phyloP scores from a whole-genome alignment of 305 asterid genomes.

The Coffea humblotiana region DNA sequence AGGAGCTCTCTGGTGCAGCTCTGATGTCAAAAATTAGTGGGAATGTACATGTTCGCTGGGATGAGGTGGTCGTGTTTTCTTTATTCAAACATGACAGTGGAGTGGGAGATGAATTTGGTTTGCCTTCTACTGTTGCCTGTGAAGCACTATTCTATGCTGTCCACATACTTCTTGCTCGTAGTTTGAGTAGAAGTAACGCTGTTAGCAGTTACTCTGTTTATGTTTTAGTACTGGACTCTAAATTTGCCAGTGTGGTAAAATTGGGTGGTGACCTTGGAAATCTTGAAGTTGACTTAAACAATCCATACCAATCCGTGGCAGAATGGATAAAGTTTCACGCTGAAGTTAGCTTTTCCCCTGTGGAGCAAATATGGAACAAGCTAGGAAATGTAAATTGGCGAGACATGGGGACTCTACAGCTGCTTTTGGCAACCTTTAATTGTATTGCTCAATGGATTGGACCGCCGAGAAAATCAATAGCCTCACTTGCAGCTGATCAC shows the following conservation, averaged over 20 bases:
- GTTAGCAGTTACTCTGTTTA: conserved; percentile 52
- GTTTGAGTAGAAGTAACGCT: conserved; percentile 41
- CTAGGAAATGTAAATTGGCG: conserved; percentile 91
- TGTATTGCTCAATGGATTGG: conserved; percentile 68
- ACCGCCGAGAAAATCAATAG: conserved; percentile 71
- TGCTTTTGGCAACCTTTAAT: conserved; percentile 62
- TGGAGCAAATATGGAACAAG: conserved; percentile 76
- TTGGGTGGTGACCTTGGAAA: conserved; percentile 70
- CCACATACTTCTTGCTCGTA: conserved; percentile 62
- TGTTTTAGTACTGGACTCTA: conserved; percentile 60
- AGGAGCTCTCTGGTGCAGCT: conserved; percentile 61
- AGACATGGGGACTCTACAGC: conserved; percentile 65
- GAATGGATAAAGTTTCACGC: conserved; percentile 73
- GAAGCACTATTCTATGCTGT: conserved; percentile 75
- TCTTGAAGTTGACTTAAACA: conserved; percentile 53
- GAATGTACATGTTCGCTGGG: conserved; percentile 51
- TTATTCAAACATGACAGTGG: conserved; percentile 50
- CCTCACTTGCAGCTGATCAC: conserved; percentile 67
- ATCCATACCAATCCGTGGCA: conserved; percentile 61
- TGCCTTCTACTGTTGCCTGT: conserved; percentile 47
- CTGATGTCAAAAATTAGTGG: conserved; percentile 52
- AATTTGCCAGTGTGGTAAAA: conserved; percentile 66
- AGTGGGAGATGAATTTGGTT: conserved; percentile 34
- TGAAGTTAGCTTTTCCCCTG: conserved; percentile 53
- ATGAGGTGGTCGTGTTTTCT: conserved; percentile 54